These are phyloP conservation scores for Microcyclospora pomicola DNA, from an alignment of 2,329 filamentous ascomycete genomes.

Conservation along the genomic window DNA sequence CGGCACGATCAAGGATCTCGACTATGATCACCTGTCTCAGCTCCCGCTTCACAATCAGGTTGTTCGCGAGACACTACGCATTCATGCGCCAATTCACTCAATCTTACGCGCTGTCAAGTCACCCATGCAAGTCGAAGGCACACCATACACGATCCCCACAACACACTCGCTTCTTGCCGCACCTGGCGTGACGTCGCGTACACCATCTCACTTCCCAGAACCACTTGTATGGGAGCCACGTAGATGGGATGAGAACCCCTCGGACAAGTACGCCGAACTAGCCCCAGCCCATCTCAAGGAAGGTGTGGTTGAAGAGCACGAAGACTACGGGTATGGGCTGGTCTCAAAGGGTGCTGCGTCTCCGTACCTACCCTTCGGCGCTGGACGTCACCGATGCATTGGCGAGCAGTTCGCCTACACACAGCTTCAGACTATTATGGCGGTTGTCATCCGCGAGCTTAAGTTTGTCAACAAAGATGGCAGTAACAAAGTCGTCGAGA, in stretches of 20 bases:
- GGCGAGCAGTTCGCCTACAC: conserved; percentile 94
- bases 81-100: conserved; percentile 88
- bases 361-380: conserved; percentile 88
- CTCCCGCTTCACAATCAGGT: conserved; percentile 72
- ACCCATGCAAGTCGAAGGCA: conserved; percentile 71
- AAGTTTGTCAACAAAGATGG: conserved; percentile 66
- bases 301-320: conserved; percentile 43
- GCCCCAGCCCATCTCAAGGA: conserved; percentile 17
- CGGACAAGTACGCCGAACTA: conserved; percentile 19
- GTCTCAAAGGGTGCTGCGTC: conserved; percentile 82
- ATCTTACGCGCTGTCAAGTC: conserved; percentile 87
- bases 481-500: conserved; percentile 54
- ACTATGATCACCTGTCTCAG: conserved; percentile 63
- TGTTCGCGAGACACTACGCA: conserved; percentile 79
- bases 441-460: conserved; percentile 61
- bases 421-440: conserved; percentile 75
- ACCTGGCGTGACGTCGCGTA: conserved; percentile 64
- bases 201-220: conserved; percentile 65
- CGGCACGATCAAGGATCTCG: conserved; percentile 49
- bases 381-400: conserved; percentile 85
- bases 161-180: conserved; percentile 72
- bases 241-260: conserved; percentile 63
- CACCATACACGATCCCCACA: conserved; percentile 68
- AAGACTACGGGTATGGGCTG: conserved; percentile 87
- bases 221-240: conserved; percentile 78